These are phyloP conservation scores for Tylopilus intermedius DNA, from an alignment of 768 basidiomycete genomes.

Conservation along the genomic window DNA sequence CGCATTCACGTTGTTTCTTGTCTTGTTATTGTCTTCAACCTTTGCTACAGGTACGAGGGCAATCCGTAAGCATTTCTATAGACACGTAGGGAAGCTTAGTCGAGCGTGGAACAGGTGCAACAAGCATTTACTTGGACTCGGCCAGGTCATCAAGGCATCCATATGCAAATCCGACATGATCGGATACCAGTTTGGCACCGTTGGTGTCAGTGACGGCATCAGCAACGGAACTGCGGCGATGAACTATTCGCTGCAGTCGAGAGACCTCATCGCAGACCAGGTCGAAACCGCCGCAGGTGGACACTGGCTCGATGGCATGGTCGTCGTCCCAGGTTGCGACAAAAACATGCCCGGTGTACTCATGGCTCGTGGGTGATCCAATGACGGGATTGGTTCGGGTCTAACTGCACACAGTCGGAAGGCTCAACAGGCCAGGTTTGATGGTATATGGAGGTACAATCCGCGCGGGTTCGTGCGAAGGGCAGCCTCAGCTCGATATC, in stretches of 20 bases:
- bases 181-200: slow-evolving; percentile 96
- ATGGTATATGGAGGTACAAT: slow-evolving; percentile 99
- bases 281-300: slow-evolving; percentile 96
- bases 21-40: slow-evolving; percentile 12
- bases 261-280: slow-evolving; percentile 95
- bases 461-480: slow-evolving; percentile 86
- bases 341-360: slow-evolving; percentile 99
- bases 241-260: slow-evolving; percentile 93
- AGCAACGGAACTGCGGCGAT: slow-evolving; percentile 95
- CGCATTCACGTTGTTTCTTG: slow-evolving; percentile 25
- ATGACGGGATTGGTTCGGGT: not conserved
- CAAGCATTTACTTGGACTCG: slow-evolving; percentile 84
- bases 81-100: not conserved
- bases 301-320: slow-evolving; percentile 97
- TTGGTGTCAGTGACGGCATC: slow-evolving; percentile 97
- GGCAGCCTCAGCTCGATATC: slow-evolving; percentile 84
- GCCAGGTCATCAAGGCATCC: slow-evolving; percentile 82
- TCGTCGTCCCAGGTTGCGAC: slow-evolving; percentile 95
- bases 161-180: slow-evolving; percentile 66
- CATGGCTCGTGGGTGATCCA: slow-evolving; percentile 74
- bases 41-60: slow-evolving; percentile 81
- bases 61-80: slow-evolving; percentile 70
- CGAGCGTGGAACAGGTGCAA: slow-evolving; percentile 66
- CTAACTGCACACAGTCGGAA: slow-evolving; percentile 58
- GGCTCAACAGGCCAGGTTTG: slow-evolving; percentile 90